Base-by-base conservation (phyloP, 2,329 filamentous ascomycete species). In the Botrytis squamosa region DNA sequence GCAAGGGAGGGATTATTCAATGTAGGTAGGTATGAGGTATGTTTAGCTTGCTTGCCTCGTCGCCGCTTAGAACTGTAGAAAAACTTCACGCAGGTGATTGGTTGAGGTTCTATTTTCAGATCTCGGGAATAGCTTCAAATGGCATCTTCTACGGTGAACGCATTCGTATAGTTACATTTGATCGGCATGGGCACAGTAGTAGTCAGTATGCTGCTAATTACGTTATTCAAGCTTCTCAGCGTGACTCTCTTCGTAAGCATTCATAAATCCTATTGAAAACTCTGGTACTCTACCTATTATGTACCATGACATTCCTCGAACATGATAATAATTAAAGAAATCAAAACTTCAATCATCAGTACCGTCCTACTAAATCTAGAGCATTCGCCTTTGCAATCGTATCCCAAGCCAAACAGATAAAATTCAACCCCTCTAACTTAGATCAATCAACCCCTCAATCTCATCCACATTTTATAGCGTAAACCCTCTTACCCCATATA, bases 401-500 rank as follows among this genome's bases (percentile, higher is more conserved):
- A 22, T 69, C 44, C 73, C 73, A 77, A 8, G 49, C 44, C 1
- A 55, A 40, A 38, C 75, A 77, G 29, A 59, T 66, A 25, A 44
- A 46, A 55, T 73, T 72, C n/a, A 76, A 63, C 14, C 12, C 14
- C 7, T 36, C 49, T 12, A 33, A 33, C 33, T 33, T 33, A 49
- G 22, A 49, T 49, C 46, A 49, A 25, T 71, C 33, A 73, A 63
- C 14, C 18, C 14, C 18, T 40, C 49, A 9, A 60, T 70, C 36
- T 72, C 70, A 29, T 74, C 60, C 14, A 78, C 77, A 75, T 88
- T 85, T 77, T 86, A 84, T 14, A 84, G 74, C 25, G 86, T 81
- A 70, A 88, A 83, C 3, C 87, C 87, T 9, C 83, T 83, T 3
- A 25, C 1, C 85, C 85, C 0, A 84, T 84, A 77, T 89, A 86